phyloP scores from a whole-genome alignment of 345 rosid species.

The Bruguiera gymnorhiza region DNA sequence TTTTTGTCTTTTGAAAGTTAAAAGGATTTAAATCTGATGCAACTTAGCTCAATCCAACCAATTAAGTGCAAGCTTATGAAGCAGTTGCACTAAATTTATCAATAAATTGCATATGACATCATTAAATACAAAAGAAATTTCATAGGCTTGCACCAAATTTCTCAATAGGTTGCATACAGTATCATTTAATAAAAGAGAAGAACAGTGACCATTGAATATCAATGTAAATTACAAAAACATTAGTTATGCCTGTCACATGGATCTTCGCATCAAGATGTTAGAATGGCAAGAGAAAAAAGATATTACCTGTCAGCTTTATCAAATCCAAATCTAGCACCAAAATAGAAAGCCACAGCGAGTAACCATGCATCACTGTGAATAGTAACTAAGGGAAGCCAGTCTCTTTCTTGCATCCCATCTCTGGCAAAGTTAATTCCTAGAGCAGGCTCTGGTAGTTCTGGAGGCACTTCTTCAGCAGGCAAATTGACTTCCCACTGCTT shows the following conservation, averaged over 20 bases:
- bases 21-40: too few species aligned
- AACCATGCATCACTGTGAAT: conserved; percentile 21
- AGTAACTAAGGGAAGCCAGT: conserved; percentile 14
- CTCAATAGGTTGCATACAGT: not conserved
- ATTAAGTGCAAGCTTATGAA: not conserved
- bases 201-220: not conserved
- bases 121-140: too few species aligned
- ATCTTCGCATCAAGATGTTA: not conserved
- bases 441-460: conserved; percentile 7
- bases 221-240: not conserved
- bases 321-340: conserved; percentile 18
- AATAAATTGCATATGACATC: not conserved
- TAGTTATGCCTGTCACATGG: not conserved
- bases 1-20: not conserved
- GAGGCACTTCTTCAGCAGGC: conserved; percentile 8
- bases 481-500: conserved; percentile 3
- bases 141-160: too few species aligned
- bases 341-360: conserved; percentile 5
- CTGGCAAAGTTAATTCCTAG: conserved; percentile 6
- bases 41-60: too few species aligned
- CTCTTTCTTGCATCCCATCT: conserved; percentile 10
- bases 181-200: not conserved
- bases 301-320: conserved; percentile 1
- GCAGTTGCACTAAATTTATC: not conserved
- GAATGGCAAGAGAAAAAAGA: not conserved